Evolutionary conservation across 257 asterid species (phyloP).

Genomic region (Solanum pimpinellifolium): DNA sequence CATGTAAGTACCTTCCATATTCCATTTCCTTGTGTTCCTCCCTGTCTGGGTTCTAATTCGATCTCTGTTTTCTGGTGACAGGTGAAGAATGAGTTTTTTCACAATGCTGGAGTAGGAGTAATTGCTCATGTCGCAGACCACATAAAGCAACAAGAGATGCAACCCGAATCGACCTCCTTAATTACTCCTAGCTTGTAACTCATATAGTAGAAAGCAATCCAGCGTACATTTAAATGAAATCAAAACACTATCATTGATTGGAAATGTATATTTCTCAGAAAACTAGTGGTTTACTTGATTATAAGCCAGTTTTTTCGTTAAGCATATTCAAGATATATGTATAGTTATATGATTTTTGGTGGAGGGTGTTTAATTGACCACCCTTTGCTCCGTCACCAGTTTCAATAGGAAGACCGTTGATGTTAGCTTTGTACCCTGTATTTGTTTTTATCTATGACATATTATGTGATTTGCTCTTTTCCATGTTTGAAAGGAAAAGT

Average conservation of each 20-base stretch:
- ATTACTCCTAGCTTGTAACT: constrained; percentile 53
- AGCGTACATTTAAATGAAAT: not conserved
- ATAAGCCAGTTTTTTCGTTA: not conserved
- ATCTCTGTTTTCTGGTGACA: constrained; percentile 10
- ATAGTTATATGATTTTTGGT: not conserved
- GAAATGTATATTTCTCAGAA: not conserved
- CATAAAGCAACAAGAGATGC: constrained; percentile 63
- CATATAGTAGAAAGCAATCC: not conserved
- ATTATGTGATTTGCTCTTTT: not conserved
- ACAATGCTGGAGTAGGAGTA: constrained; percentile 83
- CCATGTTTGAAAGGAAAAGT: not conserved
- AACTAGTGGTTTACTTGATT: not conserved
- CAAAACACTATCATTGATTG: not conserved
- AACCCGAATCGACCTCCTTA: constrained; percentile 26
- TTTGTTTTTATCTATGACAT: not conserved
- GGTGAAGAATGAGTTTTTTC: constrained; percentile 82
- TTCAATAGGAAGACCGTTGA: not conserved
- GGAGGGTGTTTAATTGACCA: not conserved
- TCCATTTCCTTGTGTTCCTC: not conserved
- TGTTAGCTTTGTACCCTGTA: not conserved
- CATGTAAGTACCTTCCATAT: constrained; percentile 34
- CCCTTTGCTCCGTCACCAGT: not conserved
- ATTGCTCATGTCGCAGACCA: constrained; percentile 82
- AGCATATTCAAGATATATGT: not conserved
- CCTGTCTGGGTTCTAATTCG: not conserved